These are phyloP conservation scores for Mimosa bimucronata DNA, from an alignment of 306 rosid genomes.

Conservation along the genomic window DNA sequence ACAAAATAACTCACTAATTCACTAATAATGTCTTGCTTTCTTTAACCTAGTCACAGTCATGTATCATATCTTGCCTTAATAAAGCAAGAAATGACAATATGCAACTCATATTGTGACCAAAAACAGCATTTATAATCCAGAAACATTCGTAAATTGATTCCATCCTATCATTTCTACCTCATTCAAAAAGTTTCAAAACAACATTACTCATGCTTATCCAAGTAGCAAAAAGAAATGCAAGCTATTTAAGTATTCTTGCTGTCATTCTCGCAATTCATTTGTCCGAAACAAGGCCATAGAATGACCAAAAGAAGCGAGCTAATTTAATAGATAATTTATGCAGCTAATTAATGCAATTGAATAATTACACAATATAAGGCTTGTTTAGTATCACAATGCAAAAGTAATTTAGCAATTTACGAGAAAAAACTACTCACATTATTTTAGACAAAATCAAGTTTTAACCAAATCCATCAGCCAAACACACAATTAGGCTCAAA, in stretches of 20 bases:
- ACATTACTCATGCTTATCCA: neutral
- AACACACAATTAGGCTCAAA: neutral
- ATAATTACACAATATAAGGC: neutral
- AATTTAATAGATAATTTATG: neutral
- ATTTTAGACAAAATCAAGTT: neutral
- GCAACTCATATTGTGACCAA: neutral
- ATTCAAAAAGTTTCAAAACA: neutral
- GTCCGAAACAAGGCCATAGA: neutral
- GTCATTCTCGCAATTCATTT: neutral
- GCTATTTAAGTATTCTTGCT: neutral
- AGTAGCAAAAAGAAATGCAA: neutral
- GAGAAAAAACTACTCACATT: neutral
- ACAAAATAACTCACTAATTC: neutral
- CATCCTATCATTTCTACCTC: neutral
- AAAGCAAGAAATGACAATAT: neutral
- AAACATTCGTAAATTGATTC: neutral
- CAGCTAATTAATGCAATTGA: neutral
- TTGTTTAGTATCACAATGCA: neutral
- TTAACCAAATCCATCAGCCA: neutral
- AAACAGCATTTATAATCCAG: neutral
- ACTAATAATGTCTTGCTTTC: neutral
- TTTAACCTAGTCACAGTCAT: neutral
- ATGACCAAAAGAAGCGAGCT: neutral
- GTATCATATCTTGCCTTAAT: neutral
- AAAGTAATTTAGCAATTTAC: neutral